Evolutionary conservation across 306 rosid genomes (phyloP), one percentile per base, ranked within the genome.

Genomic region (Vicia villosa): DNA sequence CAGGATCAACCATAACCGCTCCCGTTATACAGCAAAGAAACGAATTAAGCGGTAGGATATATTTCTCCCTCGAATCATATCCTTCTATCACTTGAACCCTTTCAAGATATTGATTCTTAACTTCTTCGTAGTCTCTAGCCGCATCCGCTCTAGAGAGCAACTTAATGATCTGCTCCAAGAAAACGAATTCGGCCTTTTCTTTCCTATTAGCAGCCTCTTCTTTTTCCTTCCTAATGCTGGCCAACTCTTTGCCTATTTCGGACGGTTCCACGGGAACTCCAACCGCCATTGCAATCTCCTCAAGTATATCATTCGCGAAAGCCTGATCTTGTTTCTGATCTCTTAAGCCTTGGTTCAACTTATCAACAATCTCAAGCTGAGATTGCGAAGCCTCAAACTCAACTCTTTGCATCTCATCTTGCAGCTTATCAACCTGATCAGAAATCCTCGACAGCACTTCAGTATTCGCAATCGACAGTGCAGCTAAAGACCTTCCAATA

Each of bases 191-290:
- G 16, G 87, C 91, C 56, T 88, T 83, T 74, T 88, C 95, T 74
- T 91, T 91, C 61, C 81, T 56, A 71, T 59, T 34, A 2, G 87
- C 82, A 56, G 95, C 97, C 70, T 88, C 97, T 78, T 91, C 96
- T 60, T 86, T 88, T 61, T 91, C 97, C 79, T 45, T 86, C 79
- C 81, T 82, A 77, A 91, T 72, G 83, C 90, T 82, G 22, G 85
- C 92, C 45, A 91, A 72, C 85, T 91, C 97, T 70, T 85, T 88
- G 81, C 95, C 68, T 77, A 91, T 91, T 86, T 78, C 87, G 0
- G 84, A 80, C n/a, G 97, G 95, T 61, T 86, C 95, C 28, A 91
- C 74, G 0, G 92, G 92, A 43, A 91, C 95, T n/a, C 97, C 97
- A 76, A 88, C 97, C 9, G 82, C 97, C 68, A 55, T 84, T 0